Conservation (phyloP, 495 filamentous ascomycete genomes). For the Lepidopterella palustris region DNA sequence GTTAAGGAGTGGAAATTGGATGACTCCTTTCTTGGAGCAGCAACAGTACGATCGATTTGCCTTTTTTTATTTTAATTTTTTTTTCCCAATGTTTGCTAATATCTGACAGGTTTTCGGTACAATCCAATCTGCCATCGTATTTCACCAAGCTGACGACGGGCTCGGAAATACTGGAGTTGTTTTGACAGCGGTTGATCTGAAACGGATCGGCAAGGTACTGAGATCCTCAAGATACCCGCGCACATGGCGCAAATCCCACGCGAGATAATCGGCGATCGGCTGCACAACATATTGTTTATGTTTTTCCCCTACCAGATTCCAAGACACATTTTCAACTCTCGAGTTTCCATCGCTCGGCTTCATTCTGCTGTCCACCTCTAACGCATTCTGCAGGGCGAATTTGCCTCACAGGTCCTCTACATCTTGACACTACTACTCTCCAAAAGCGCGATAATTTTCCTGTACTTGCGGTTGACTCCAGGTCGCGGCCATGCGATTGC, state of each 20-base stretch:
- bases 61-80: neutral
- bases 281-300: neutral
- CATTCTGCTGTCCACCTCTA: no score
- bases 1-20: constrained; percentile 13
- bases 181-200: neutral
- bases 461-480: constrained; percentile 17
- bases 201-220: constrained; percentile 17
- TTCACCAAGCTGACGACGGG: constrained; percentile 11
- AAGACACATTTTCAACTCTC: neutral
- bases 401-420: constrained; percentile 17
- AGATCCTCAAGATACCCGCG: neutral
- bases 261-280: neutral
- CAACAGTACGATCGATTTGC: constrained; percentile 6
- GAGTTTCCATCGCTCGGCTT: no score
- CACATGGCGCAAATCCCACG: neutral
- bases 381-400: constrained; percentile 10
- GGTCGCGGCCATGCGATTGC: constrained; percentile 5
- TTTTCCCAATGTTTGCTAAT: neutral
- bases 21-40: constrained; percentile 18
- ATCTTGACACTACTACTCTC: constrained; percentile 17
- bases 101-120: constrained; percentile 10
- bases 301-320: neutral
- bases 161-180: neutral
- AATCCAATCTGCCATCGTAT: constrained; percentile 4
- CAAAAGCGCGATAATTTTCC: constrained; percentile 12